phyloP scores from a whole-genome alignment of 1,139 yeast genomes.

The Pichiaceae sp. region DNA sequence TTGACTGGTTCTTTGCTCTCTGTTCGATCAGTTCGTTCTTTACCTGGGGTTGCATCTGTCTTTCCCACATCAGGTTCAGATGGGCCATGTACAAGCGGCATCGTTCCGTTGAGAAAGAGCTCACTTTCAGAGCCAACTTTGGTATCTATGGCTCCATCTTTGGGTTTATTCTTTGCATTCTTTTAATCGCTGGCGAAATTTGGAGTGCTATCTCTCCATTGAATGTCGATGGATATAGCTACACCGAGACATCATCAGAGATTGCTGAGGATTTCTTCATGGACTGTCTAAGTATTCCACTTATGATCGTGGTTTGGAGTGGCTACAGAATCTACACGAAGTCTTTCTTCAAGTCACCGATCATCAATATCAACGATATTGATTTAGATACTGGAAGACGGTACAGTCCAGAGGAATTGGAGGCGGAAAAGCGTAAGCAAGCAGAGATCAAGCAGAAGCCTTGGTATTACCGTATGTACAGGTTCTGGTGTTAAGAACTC shows the following conservation, averaged over 20 bases:
- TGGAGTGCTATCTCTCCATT: not conserved
- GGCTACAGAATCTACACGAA: not conserved
- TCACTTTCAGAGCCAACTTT: constrained; percentile 55
- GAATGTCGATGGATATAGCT: not conserved
- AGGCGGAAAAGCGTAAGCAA: constrained; percentile 34
- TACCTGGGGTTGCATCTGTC: constrained; percentile 70
- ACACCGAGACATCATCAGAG: not conserved
- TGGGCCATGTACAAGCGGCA: constrained; percentile 51
- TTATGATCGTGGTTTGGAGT: not conserved
- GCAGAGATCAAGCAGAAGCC: constrained; percentile 42
- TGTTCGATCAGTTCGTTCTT: constrained; percentile 75
- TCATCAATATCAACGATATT: not conserved
- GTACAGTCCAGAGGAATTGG: constrained; percentile 37
- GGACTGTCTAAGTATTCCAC: not conserved
- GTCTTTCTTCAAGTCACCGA: not conserved
- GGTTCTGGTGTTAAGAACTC: constrained; percentile 36
- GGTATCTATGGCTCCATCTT: constrained; percentile 31
- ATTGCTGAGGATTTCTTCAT: not conserved
- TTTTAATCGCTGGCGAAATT: not conserved
- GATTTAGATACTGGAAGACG: constrained; percentile 62
- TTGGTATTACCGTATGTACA: constrained; percentile 36
- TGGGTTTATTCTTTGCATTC: not conserved
- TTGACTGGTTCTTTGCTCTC: constrained; percentile 71
- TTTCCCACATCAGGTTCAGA: constrained; percentile 71
- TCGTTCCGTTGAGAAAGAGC: constrained; percentile 52